Evolutionary conservation across 805 yeast genomes (phyloP).

Genomic region (Saccharomycopsis amapae): DNA sequence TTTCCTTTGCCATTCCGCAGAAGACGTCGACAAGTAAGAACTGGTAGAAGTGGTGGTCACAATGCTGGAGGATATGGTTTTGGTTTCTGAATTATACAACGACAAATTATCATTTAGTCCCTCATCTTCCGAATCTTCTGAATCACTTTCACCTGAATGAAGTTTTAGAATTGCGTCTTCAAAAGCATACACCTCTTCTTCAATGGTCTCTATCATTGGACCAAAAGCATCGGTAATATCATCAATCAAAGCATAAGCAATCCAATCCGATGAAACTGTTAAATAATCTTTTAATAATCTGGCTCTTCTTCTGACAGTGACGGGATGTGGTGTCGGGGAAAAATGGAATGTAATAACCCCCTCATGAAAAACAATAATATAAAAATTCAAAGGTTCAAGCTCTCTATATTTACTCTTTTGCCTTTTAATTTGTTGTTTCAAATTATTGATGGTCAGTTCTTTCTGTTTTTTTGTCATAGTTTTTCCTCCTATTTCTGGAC

Average conservation of each 20-base stretch:
- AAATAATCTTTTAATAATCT: conserved; percentile 80
- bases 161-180: conserved; percentile 85
- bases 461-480: neutral
- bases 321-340: conserved; percentile 92
- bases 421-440: conserved; percentile 9
- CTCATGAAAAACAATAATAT: conserved; percentile 82
- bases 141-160: conserved; percentile 59
- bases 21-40: conserved; percentile 33
- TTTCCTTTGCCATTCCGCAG: conserved; percentile 77
- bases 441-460: conserved; percentile 3
- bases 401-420: conserved; percentile 36
- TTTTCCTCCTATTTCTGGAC: neutral
- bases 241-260: conserved; percentile 92
- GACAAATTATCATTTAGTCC: conserved; percentile 14
- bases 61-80: conserved; percentile 1
- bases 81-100: conserved; percentile 13
- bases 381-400: conserved; percentile 84
- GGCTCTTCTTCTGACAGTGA: conserved; percentile 90
- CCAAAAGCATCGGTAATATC: conserved; percentile 97
- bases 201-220: conserved; percentile 91
- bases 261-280: conserved; percentile 92
- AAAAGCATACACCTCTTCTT: conserved; percentile 88
- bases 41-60: conserved; percentile 22
- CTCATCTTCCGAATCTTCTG: conserved; percentile 32
- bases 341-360: conserved; percentile 93